Conservation (phyloP, 352 stramenopile species). For the Pythium rishiriense region DNA sequence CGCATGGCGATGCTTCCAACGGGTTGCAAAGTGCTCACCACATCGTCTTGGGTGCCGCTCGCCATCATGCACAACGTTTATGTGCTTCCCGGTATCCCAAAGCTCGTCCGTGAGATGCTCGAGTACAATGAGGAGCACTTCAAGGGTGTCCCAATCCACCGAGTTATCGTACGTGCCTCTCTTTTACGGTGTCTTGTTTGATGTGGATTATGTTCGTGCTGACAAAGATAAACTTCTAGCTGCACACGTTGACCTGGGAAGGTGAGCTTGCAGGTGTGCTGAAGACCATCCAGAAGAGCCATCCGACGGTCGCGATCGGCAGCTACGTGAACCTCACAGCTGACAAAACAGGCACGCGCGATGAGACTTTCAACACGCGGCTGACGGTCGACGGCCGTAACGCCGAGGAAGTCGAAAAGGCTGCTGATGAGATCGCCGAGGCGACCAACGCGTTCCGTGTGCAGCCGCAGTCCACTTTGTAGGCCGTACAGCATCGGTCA, state of each 20-base stretch:
- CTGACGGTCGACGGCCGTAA: constrained; percentile 67
- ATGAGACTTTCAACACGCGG: constrained; percentile 63
- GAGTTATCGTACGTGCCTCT: constrained; percentile 54
- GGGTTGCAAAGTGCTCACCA: constrained; percentile 58
- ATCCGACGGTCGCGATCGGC: constrained; percentile 72
- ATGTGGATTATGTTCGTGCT: background rate
- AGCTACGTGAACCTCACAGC: constrained; percentile 85
- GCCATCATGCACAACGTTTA: constrained; percentile 79
- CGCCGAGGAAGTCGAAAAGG: constrained; percentile 46
- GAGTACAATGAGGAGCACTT: constrained; percentile 80
- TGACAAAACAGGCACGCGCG: constrained; percentile 51
- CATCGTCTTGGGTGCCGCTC: constrained; percentile 67
- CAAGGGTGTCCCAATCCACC: constrained; percentile 73
- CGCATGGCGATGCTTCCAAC: constrained; percentile 76
- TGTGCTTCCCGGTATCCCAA: constrained; percentile 79
- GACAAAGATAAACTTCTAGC: too few relatives aligned
- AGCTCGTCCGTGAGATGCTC: constrained; percentile 79
- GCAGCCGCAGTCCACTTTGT: constrained; percentile 13
- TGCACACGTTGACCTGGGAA: constrained; percentile 71
- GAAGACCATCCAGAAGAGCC: constrained; percentile 62
- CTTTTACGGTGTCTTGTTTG: background rate
- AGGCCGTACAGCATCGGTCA: too few relatives aligned
- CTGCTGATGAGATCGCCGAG: constrained; percentile 41
- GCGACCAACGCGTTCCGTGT: constrained; percentile 30
- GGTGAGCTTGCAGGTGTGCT: constrained; percentile 63